Percentiles rank a stretch among this genome's conserved stretches.
Conservation (phyloP, 2,329 filamentous ascomycete species). For the Uncinocarpus reesii region DNA sequence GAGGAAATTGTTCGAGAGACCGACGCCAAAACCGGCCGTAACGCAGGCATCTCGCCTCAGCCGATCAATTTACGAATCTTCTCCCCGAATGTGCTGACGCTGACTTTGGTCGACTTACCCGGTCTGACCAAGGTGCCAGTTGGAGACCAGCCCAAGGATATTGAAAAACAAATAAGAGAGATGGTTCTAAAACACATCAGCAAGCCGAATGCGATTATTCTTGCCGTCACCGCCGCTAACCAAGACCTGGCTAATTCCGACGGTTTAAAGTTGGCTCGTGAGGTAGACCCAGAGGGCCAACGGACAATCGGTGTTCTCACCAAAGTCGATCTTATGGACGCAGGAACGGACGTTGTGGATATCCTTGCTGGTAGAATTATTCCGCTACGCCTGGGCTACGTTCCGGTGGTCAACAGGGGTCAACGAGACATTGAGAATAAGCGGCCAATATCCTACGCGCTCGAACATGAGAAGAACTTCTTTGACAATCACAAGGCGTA, state of each 20-base stretch:
- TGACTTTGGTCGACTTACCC: slow-evolving; percentile 92
- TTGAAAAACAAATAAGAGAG: slow-evolving; percentile 89
- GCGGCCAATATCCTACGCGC: slow-evolving; percentile 78
- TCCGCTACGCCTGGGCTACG: slow-evolving; percentile 84
- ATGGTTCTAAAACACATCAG: slow-evolving; percentile 99
- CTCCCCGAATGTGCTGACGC: slow-evolving; percentile 92
- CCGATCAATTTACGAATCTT: slow-evolving; percentile 98
- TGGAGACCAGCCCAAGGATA: slow-evolving; percentile 91
- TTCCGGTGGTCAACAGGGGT: slow-evolving; percentile 94
- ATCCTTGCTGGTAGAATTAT: slow-evolving; percentile 97
- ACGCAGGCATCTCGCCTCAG: slow-evolving; percentile 89
- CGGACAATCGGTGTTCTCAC: slow-evolving; percentile 96
- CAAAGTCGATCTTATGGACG: slow-evolving; percentile 98
- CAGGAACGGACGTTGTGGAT: slow-evolving; percentile 95
- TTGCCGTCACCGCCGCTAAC: slow-evolving; percentile 93
- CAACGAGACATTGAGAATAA: slow-evolving; percentile 98
- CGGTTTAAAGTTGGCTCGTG: slow-evolving; percentile 86
- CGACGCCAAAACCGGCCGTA: slow-evolving; percentile 88
- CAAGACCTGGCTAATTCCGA: slow-evolving; percentile 98
- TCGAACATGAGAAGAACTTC: slow-evolving; percentile 92
- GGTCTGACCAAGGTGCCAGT: slow-evolving; percentile 95
- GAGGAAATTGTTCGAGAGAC: slow-evolving; percentile 97
- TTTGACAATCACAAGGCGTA: slow-evolving; percentile 99
- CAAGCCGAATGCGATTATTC: slow-evolving; percentile 95
- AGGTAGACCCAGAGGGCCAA: slow-evolving; percentile 95